Evolutionary conservation across 2,329 filamentous ascomycete genomes (phyloP), one percentile per base, ranked within the genome.

Genomic region (Cladosporium cucumerinum): DNA sequence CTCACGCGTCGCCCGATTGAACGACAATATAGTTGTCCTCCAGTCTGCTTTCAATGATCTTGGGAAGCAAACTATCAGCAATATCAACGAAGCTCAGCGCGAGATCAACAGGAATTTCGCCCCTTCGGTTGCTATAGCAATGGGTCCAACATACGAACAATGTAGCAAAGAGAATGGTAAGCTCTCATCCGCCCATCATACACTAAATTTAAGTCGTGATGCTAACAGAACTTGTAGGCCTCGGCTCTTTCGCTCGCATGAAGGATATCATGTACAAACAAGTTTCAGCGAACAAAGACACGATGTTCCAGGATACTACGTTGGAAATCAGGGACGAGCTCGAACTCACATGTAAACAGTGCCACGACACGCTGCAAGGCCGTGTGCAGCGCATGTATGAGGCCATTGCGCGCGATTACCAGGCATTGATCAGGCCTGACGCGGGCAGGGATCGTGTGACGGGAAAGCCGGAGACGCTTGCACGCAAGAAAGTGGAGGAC

Each of bases 71-170:
- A 73, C 82, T 48, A 67, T 75, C 0, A 69, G 69, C 1, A 67
- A 68, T 2, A 79, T 86, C 67, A 82, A 76, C 0, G 74, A 77
- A 5, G 66, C 76, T 4, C 84, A 87, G 69, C 79, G 82, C 30
- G 81, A 85, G 3, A 81, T 82, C 18, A 87, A 81, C 69, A 82
- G 85, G 4, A 76, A 82, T 36, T 86, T 87, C 64, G 79, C 78
- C 0, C 84, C 84, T 0, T 76, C 77, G 2, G 80, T 88, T 61
- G 71, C 75, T 4, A 51, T 68, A 1, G 74, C 73, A 34, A 86
- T 88, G 81, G 66, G 68, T 1, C 65, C 73, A 2, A 80, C 78
- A 0, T 88, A 88, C 70, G 64, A 76, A 0, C 59, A 55, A 0
- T 86, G 84, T 69, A 66, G 72, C 5, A 68, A 73, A 0, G 82